A percentile compares a stretch with the other conserved stretches of the same genome.
Evolutionary conservation across 208 protist genomes (phyloP).

Genomic region (Trypanosoma lewisi): DNA sequence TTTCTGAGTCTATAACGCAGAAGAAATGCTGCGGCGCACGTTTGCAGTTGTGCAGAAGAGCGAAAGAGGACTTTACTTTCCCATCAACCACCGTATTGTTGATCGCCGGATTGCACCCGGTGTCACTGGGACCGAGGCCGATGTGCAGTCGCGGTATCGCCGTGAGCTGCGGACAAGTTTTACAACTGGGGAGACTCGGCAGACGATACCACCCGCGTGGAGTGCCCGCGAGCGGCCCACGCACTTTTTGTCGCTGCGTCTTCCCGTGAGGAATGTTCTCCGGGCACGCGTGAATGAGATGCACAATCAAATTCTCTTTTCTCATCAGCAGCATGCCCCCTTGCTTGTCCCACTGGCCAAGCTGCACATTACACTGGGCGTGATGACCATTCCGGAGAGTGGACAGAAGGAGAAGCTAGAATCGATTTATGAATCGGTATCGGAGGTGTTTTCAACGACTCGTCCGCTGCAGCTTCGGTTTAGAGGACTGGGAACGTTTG

Average conservation of each 20-base stretch:
- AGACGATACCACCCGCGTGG: conserved; percentile 65
- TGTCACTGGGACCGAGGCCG: conserved; percentile 42
- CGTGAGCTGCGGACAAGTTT: conserved; percentile 76
- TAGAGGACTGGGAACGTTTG: conserved; percentile 81
- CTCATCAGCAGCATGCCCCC: conserved; percentile 43
- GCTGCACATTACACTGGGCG: conserved; percentile 85
- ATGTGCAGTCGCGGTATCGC: conserved; percentile 79
- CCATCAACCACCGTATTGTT: conserved; percentile 84
- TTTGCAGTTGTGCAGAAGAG: conserved; percentile 29
- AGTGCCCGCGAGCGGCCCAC: conserved; percentile 57
- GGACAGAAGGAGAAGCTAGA: conserved; percentile 25
- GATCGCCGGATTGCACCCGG: conserved; percentile 56
- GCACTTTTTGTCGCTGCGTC: conserved; percentile 80
- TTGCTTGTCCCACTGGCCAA: conserved; percentile 62
- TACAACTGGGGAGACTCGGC: conserved; percentile 73
- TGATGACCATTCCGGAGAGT: conserved; percentile 50
- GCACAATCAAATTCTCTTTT: conserved; percentile 69
- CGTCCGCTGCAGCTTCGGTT: conserved; percentile 72
- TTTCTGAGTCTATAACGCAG: not conserved
- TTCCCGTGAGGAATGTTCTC: conserved; percentile 60
- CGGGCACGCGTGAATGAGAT: conserved; percentile 64
- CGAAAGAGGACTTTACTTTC: conserved; percentile 83
- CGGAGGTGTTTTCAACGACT: conserved; percentile 40
- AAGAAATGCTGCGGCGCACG: conserved; percentile 36
- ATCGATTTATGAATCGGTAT: conserved; percentile 39